These are phyloP conservation scores for Cicer bijugum DNA, from an alignment of 306 rosid species.

Conservation along the genomic window DNA sequence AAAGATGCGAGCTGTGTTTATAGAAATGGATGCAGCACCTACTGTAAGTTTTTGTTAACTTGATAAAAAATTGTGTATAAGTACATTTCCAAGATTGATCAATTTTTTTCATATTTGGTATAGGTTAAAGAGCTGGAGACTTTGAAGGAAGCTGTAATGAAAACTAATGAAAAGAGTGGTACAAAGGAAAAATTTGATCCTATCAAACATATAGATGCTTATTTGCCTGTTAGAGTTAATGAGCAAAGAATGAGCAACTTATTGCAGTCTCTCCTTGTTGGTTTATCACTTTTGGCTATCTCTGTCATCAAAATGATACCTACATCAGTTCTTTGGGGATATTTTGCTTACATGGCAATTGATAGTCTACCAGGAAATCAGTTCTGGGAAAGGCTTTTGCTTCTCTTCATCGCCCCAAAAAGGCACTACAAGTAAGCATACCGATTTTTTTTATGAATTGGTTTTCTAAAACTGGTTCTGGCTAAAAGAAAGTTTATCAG, in stretches of 20 bases:
- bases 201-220: conserved; percentile 68
- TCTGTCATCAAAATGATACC: conserved; percentile 75
- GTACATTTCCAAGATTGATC: background rate
- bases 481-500: no score
- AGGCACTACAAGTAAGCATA: conserved; percentile 75
- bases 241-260: conserved; percentile 93
- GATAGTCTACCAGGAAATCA: conserved; percentile 94
- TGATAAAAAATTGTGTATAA: background rate
- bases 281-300: conserved; percentile 61
- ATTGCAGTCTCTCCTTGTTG: conserved; percentile 75
- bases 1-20: conserved; percentile 13
- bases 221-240: conserved; percentile 78
- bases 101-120: background rate
- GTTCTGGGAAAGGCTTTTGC: conserved; percentile 83
- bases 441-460: no score
- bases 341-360: conserved; percentile 93
- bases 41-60: conserved; percentile 19
- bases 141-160: conserved; percentile 68
- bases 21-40: conserved; percentile 30
- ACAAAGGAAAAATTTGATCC: conserved; percentile 61
- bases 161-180: conserved; percentile 47
- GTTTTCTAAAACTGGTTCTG: no score
- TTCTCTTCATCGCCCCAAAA: conserved; percentile 73
- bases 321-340: conserved; percentile 93
- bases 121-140: conserved; percentile 15